A percentile compares a stretch with the other conserved stretches of the same genome.
phyloP scores from a whole-genome alignment of 139 green algal species.

The Haematococcus lacustris region DNA sequence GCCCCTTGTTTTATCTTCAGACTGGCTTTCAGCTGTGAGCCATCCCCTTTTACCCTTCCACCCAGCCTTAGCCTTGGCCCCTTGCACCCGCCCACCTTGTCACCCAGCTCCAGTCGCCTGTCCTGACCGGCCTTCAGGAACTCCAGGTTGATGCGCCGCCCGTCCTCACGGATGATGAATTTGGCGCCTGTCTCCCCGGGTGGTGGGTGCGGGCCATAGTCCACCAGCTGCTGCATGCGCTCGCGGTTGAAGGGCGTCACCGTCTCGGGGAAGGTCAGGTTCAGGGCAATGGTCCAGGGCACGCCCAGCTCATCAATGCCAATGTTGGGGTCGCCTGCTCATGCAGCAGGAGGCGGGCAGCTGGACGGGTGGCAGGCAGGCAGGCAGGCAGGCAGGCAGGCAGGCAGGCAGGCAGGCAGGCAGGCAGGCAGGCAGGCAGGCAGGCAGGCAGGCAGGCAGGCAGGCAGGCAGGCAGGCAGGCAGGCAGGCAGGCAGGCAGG shows the following conservation, averaged over 20 bases:
- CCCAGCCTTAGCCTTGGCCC: too few relatives aligned
- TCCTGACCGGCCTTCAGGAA: constrained; percentile 54
- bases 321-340: constrained; percentile 93
- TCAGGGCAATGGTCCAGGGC: constrained; percentile 93
- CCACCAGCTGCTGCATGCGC: constrained; percentile 73
- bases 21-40: too few relatives aligned
- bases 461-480: too few relatives aligned
- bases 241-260: constrained; percentile 83
- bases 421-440: too few relatives aligned
- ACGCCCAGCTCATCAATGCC: constrained; percentile 97
- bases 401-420: too few relatives aligned
- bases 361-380: too few relatives aligned
- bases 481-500: too few relatives aligned
- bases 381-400: too few relatives aligned
- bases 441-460: too few relatives aligned
- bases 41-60: too few relatives aligned
- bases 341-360: constrained; percentile 37
- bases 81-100: constrained; percentile 40
- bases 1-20: too few relatives aligned
- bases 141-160: constrained; percentile 85
- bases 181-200: constrained; percentile 90
- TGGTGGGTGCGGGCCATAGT: constrained; percentile 91
- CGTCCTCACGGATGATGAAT: constrained; percentile 95
- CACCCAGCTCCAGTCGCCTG: constrained; percentile 31
- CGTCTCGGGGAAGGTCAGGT: constrained; percentile 95